These are phyloP conservation scores for Fusarium sp. DNA, from an alignment of 2,329 filamentous ascomycete genomes.

Conservation along the genomic window DNA sequence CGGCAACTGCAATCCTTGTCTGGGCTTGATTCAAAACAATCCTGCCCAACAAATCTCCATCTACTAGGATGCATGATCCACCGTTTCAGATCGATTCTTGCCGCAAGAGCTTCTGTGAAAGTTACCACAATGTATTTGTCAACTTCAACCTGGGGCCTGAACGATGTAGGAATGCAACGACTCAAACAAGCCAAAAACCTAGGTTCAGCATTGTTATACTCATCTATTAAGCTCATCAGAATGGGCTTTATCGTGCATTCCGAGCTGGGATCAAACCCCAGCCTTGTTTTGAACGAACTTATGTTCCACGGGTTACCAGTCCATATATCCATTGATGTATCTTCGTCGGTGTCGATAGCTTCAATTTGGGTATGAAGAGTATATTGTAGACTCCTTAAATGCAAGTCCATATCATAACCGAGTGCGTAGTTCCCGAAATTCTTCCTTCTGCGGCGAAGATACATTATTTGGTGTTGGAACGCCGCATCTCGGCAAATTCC, in stretches of 20 bases:
- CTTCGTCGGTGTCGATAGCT: background rate
- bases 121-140: background rate
- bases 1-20: background rate
- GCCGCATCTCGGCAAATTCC: background rate
- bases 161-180: background rate
- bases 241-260: background rate
- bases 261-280: background rate
- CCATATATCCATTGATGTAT: background rate
- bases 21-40: background rate
- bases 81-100: rapidly evolving
- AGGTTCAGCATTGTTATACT: background rate
- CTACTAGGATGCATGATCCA: too few relatives aligned
- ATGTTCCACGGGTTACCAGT: background rate
- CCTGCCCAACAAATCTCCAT: too few relatives aligned
- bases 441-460: too few relatives aligned
- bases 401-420: too few relatives aligned
- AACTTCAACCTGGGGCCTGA: background rate
- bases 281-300: rapidly evolving
- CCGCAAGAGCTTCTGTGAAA: background rate
- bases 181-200: background rate
- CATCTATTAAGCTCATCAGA: background rate
- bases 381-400: background rate
- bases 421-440: too few relatives aligned
- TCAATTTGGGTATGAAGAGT: background rate
- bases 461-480: background rate